Percentiles rank a stretch among this genome's conserved stretches.
Conservation (phyloP, 2,329 filamentous ascomycete species). For the Fragosphaeria purpurea region DNA sequence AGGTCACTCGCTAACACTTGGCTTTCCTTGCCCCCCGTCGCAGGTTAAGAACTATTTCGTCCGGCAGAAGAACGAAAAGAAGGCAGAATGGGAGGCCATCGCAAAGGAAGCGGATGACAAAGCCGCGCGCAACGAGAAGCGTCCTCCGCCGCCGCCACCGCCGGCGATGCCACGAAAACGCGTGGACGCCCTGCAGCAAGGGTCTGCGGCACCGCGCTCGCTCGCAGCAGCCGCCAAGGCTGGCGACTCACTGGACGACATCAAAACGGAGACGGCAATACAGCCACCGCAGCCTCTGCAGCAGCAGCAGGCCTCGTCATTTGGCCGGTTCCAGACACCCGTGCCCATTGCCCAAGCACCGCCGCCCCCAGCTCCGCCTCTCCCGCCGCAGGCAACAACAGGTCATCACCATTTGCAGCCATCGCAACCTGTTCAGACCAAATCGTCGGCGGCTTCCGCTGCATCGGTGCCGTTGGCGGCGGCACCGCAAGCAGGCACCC, state of each 20-base stretch:
- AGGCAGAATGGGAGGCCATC: slow-evolving; percentile 49
- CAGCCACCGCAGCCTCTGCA: not conserved
- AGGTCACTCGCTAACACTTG: too few species aligned
- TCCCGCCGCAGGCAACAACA: slow-evolving; percentile 7
- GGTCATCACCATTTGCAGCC: slow-evolving; percentile 8
- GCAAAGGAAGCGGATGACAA: slow-evolving; percentile 51
- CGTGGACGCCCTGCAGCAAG: slow-evolving; percentile 1
- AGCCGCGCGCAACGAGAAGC: slow-evolving; percentile 44
- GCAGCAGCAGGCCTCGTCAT: not conserved
- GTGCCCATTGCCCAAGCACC: slow-evolving; percentile 24
- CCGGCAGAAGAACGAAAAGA: slow-evolving; percentile 45
- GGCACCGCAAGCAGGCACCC: slow-evolving; percentile 2
- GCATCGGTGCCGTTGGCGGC: slow-evolving; percentile 9
- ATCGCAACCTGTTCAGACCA: not conserved
- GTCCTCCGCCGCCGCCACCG: slow-evolving; percentile 50
- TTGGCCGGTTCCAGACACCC: slow-evolving; percentile 21
- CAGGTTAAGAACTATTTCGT: slow-evolving; percentile 62
- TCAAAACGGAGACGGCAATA: slow-evolving; percentile 35
- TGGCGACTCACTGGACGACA: slow-evolving; percentile 11
- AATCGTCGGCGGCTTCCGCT: not conserved
- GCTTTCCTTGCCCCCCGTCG: slow-evolving; percentile 9
- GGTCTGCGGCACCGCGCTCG: slow-evolving; percentile 4
- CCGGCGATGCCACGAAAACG: slow-evolving; percentile 18
- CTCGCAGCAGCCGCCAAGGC: slow-evolving; percentile 6
- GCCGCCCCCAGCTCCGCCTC: slow-evolving; percentile 15